phyloP scores from a whole-genome alignment of 495 filamentous ascomycete genomes.

The Cetradonia linearis region DNA sequence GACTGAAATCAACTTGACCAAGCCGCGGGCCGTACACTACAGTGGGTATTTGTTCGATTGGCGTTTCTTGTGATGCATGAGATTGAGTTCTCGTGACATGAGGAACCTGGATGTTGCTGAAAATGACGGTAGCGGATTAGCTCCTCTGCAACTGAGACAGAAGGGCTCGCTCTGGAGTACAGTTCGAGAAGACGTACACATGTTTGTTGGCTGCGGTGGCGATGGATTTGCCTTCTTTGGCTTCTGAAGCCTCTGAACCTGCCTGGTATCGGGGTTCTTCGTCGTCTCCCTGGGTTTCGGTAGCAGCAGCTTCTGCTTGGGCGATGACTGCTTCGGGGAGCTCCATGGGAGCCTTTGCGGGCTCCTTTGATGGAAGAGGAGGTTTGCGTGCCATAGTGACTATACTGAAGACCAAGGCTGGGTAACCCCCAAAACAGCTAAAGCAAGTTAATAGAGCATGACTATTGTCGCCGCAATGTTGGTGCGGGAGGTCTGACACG shows the following conservation, averaged over 20 bases:
- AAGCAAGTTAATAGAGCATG: not conserved
- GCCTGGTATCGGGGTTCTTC: not conserved
- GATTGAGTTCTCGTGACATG: not conserved
- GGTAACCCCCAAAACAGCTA: not conserved
- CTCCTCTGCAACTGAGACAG: not conserved
- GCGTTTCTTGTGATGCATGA: constrained; percentile 13
- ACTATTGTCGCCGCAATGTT: not conserved
- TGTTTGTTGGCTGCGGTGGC: constrained; percentile 2
- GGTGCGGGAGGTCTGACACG: not conserved
- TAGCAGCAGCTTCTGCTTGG: constrained; percentile 31
- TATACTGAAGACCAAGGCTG: not conserved
- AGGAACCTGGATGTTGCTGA: not conserved
- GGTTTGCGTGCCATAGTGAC: not conserved
- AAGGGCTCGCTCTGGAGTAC: too few relatives aligned
- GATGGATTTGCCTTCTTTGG: not conserved
- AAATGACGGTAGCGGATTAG: not conserved
- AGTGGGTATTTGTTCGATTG: constrained; percentile 31
- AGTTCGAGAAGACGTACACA: not conserved
- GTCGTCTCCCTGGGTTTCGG: constrained; percentile 20
- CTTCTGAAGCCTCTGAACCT: not conserved
- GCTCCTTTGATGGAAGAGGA: not conserved
- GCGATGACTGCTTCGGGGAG: constrained; percentile 28
- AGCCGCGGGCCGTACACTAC: constrained; percentile 42
- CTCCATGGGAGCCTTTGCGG: constrained; percentile 1
- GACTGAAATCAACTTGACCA: constrained; percentile 40